A percentile compares a stretch with the other conserved stretches of the same genome.
Evolutionary conservation across 164 flowering plant species (phyloP).

Genomic region (Amborella trichopoda): DNA sequence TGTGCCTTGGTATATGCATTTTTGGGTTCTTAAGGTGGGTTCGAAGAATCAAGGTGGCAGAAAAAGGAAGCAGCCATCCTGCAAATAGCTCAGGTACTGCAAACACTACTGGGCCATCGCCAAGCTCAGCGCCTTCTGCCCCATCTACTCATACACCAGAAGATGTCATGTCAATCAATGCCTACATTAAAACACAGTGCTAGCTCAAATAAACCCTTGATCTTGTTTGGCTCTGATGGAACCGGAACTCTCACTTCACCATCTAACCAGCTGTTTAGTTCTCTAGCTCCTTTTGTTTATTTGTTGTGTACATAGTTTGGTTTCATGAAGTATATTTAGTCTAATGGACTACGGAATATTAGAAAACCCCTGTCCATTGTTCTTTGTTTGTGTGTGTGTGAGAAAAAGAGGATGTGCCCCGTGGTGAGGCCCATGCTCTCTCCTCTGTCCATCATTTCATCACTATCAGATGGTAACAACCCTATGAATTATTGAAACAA

Average conservation of each 20-base stretch:
- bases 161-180: conserved; percentile 92
- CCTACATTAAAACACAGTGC: conserved; percentile 67
- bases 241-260: conserved; percentile 81
- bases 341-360: too few species aligned
- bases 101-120: conserved; percentile 93
- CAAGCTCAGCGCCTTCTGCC: conserved; percentile 93
- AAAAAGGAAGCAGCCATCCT: conserved; percentile 90
- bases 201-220: conserved; percentile 65
- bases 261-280: conserved; percentile 85
- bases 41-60: conserved; percentile 79
- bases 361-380: too few species aligned
- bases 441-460: too few species aligned
- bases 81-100: conserved; percentile 99
- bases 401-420: too few species aligned
- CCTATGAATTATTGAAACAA: too few species aligned
- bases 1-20: too few species aligned
- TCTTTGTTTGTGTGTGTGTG: too few species aligned
- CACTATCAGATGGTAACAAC: too few species aligned
- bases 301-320: too few species aligned
- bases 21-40: conserved; percentile 32
- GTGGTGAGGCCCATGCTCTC: too few species aligned
- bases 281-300: too few species aligned
- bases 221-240: conserved; percentile 77
- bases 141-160: conserved; percentile 97
- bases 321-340: too few species aligned